phyloP scores from a whole-genome alignment of 495 filamentous ascomycete species.

The Thozetella sp. region DNA sequence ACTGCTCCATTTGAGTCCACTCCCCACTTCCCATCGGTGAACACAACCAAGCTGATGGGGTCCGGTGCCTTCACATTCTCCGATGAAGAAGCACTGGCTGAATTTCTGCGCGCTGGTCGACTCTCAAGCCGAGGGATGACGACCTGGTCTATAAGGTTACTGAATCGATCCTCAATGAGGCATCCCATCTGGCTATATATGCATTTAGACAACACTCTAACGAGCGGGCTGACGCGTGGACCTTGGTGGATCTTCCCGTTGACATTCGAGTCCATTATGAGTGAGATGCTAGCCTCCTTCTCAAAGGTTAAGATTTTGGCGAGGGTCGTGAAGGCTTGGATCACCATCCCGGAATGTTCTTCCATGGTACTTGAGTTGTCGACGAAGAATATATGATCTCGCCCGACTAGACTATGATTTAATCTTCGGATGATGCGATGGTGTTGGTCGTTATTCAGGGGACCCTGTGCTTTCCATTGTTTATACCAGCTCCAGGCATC shows the following conservation, averaged over 20 bases:
- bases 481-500: not conserved
- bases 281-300: conserved; percentile 9
- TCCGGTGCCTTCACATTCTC: not conserved
- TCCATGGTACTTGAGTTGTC: conserved; percentile 33
- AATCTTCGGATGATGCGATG: conserved; percentile 1
- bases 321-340: conserved; percentile 15
- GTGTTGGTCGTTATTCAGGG: not conserved
- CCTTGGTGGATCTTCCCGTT: not conserved
- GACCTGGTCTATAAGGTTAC: not conserved
- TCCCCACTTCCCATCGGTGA: conserved; percentile 39
- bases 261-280: conserved; percentile 3
- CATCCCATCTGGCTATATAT: not conserved
- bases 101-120: not conserved
- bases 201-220: not conserved
- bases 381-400: conserved; percentile 35
- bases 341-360: conserved; percentile 19
- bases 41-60: conserved; percentile 30
- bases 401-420: conserved; percentile 10
- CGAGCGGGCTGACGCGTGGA: not conserved
- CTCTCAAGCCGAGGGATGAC: not conserved
- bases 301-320: conserved; percentile 3
- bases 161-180: not conserved
- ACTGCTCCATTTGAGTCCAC: not conserved
- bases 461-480: not conserved
- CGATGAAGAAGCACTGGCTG: not conserved